Percentiles rank a stretch among this genome's conserved stretches.
These are phyloP conservation scores for Mycosarcoma maydis DNA, from an alignment of 1,284 basidiomycete species.

Conservation along the genomic window DNA sequence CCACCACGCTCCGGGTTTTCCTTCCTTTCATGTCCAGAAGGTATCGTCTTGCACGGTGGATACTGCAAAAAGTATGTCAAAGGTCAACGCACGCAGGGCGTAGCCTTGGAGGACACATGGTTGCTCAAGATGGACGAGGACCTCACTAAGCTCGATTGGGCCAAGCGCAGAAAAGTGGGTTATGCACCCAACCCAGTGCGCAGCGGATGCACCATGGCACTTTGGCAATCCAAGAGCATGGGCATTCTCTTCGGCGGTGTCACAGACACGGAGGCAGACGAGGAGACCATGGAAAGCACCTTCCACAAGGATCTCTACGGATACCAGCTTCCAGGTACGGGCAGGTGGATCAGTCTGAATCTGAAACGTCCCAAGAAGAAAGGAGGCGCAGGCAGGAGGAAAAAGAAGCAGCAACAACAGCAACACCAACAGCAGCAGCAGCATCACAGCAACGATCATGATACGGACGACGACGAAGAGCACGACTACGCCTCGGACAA, in stretches of 20 bases:
- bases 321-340: conserved; percentile 81
- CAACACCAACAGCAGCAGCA: conserved; percentile 28
- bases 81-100: conserved; percentile 82
- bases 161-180: conserved; percentile 80
- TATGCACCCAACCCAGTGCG: conserved; percentile 69
- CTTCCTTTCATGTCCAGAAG: conserved; percentile 81
- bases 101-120: conserved; percentile 92
- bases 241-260: conserved; percentile 91
- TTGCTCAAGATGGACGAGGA: conserved; percentile 74
- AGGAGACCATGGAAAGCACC: conserved; percentile 78
- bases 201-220: conserved; percentile 84
- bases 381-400: conserved; percentile 69
- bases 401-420: conserved; percentile 71
- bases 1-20: conserved; percentile 76
- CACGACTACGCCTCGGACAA: conserved; percentile 34
- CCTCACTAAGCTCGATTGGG: conserved; percentile 75
- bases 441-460: conserved; percentile 26
- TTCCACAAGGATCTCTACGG: conserved; percentile 69
- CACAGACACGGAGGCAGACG: conserved; percentile 84
- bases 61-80: conserved; percentile 92
- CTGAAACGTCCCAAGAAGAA: conserved; percentile 72
- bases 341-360: conserved; percentile 81
- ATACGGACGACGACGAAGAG: conserved; percentile 44
- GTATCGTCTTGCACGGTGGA: conserved; percentile 85
- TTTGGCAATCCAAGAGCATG: conserved; percentile 75